A percentile compares a stretch with the other conserved stretches of the same genome.
Evolutionary conservation across 1,139 yeast species (phyloP).

Genomic region (Eremothecium coryli): DNA sequence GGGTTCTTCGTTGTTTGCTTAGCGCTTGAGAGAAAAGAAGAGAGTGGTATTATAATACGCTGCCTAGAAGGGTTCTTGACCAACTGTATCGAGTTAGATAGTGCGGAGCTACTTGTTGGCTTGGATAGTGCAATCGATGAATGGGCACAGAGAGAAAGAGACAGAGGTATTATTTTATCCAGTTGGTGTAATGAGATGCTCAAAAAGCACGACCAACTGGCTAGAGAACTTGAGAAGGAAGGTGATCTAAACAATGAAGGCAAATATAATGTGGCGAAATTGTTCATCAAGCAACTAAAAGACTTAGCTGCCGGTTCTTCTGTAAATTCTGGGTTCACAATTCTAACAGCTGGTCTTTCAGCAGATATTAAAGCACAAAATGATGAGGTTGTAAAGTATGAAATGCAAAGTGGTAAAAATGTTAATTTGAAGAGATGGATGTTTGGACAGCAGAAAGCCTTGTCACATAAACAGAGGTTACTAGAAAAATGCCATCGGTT

Average conservation of each 20-base stretch:
- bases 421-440: conserved; percentile 3
- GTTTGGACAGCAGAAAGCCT: conserved; percentile 2
- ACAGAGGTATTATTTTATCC: conserved; percentile 1
- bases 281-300: conserved; percentile 10
- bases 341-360: conserved; percentile 2
- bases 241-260: conserved; percentile 4
- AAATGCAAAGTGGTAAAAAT: conserved; percentile 1
- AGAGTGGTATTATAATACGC: conserved; percentile 3
- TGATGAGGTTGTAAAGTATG: neutral
- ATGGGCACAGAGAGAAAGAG: conserved; percentile 7
- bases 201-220: conserved; percentile 4
- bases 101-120: conserved; percentile 10
- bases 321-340: conserved; percentile 1
- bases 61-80: conserved; percentile 11
- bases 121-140: conserved; percentile 8
- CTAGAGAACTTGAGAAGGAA: conserved; percentile 4
- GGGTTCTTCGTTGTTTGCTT: conserved; percentile 6
- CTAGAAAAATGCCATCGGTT: conserved; percentile 8
- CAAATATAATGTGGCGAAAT: conserved; percentile 11
- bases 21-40: conserved; percentile 1
- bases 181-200: conserved; percentile 7
- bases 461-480: conserved; percentile 5
- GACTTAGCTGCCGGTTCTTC: conserved; percentile 7
- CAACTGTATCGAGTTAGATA: conserved; percentile 10
- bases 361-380: conserved; percentile 1